Percentiles rank a stretch among this genome's conserved stretches.
These are phyloP conservation scores for Coniophora puteana DNA, from an alignment of 1,284 basidiomycete species.

Conservation along the genomic window DNA sequence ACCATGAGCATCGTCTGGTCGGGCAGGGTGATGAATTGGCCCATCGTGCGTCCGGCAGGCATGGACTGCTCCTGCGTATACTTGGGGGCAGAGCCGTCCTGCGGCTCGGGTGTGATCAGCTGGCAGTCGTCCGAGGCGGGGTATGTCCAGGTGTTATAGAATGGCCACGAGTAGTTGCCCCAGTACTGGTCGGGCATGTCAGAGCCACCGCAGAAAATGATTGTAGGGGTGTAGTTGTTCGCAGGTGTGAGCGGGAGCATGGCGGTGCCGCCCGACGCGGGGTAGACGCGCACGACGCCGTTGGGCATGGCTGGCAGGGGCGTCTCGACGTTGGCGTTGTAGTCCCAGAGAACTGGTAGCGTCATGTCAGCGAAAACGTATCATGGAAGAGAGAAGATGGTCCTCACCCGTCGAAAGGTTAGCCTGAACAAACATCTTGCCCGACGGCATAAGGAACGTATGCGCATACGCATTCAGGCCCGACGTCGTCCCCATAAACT, in stretches of 20 bases:
- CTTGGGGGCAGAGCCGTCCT: constrained; percentile 47
- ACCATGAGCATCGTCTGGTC: constrained; percentile 72
- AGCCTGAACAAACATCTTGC: constrained; percentile 82
- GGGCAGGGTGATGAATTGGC: constrained; percentile 80
- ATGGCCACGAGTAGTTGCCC: constrained; percentile 70
- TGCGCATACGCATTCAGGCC: constrained; percentile 90
- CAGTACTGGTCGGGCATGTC: constrained; percentile 70
- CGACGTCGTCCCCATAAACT: constrained; percentile 79
- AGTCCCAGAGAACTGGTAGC: constrained; percentile 59
- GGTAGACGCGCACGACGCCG: constrained; percentile 81
- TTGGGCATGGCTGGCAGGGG: constrained; percentile 59
- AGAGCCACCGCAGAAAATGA: constrained; percentile 88
- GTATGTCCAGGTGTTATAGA: constrained; percentile 60
- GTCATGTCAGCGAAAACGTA: constrained; percentile 12
- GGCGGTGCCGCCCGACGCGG: constrained; percentile 85
- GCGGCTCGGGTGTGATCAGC: constrained; percentile 77
- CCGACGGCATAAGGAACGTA: constrained; percentile 82
- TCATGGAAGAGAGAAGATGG: constrained; percentile 10
- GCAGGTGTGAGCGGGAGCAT: constrained; percentile 90
- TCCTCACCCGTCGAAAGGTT: constrained; percentile 72
- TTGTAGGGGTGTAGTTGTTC: constrained; percentile 84
- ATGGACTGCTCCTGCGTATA: constrained; percentile 75
- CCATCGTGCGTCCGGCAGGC: constrained; percentile 80
- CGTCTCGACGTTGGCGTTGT: constrained; percentile 56
- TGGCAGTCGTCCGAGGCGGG: constrained; percentile 67